Conservation (phyloP, 306 rosid genomes). For the Albizia julibrissin region DNA sequence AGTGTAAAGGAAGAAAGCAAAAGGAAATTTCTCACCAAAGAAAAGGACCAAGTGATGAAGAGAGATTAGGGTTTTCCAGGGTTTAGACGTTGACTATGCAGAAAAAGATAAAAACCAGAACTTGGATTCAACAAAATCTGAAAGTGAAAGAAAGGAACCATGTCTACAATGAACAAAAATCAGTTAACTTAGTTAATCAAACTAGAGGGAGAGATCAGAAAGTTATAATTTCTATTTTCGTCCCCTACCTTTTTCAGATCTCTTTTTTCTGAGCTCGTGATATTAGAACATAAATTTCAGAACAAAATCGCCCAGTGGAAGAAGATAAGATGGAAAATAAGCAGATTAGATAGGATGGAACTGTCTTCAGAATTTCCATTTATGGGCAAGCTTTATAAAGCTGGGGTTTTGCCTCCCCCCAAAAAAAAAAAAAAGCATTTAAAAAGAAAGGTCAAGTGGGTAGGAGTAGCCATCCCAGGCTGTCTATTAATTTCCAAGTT, state of each 20-base stretch:
- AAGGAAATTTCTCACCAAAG: not conserved
- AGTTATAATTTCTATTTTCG: not conserved
- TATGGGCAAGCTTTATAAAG: not conserved
- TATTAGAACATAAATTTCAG: not conserved
- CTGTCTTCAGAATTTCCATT: not conserved
- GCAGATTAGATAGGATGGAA: not conserved
- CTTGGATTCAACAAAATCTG: not conserved
- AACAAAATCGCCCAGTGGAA: not conserved
- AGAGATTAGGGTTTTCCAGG: not conserved
- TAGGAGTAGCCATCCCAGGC: not conserved
- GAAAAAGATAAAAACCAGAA: not conserved
- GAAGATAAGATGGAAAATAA: not conserved
- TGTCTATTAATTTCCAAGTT: not conserved
- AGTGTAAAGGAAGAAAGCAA: not conserved
- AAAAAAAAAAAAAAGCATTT: not conserved
- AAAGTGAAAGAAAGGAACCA: not conserved
- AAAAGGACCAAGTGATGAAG: not conserved
- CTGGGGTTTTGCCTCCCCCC: no score
- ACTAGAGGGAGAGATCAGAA: not conserved
- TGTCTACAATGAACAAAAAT: not conserved
- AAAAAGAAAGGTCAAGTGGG: not conserved
- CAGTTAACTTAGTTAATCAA: not conserved
- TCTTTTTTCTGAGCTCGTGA: not conserved
- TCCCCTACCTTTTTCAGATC: not conserved
- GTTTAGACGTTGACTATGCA: not conserved